Evolutionary conservation across 1,284 basidiomycete genomes (phyloP).

Genomic region (Coniferiporia weirii): DNA sequence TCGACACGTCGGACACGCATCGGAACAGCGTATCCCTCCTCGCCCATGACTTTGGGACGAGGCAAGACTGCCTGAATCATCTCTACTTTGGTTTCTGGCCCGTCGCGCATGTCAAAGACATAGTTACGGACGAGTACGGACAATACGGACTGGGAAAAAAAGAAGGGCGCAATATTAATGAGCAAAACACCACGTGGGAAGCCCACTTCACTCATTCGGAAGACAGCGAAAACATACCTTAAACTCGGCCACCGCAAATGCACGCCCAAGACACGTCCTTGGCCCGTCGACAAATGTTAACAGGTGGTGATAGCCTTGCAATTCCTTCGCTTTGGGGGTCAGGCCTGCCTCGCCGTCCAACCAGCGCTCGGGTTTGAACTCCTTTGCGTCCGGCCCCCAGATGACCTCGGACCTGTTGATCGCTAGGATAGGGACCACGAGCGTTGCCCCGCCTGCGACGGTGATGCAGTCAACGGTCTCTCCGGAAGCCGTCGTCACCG

Average conservation of each 20-base stretch:
- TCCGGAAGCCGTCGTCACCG: neutral
- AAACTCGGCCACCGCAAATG: neutral
- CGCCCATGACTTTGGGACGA: slow-evolving; percentile 1
- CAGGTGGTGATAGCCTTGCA: slow-evolving; percentile 1
- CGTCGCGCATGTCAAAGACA: slow-evolving; percentile 18
- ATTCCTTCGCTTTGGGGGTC: neutral
- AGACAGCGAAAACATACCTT: neutral
- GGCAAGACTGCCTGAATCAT: neutral
- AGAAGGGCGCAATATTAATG: too few relatives aligned
- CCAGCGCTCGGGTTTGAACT: slow-evolving; percentile 40
- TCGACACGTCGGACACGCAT: neutral
- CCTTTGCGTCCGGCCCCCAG: slow-evolving; percentile 40
- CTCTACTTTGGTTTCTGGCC: slow-evolving; percentile 19
- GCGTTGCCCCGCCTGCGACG: slow-evolving; percentile 25
- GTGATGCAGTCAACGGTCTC: neutral
- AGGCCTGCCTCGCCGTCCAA: slow-evolving; percentile 18
- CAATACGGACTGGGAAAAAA: slow-evolving; percentile 1
- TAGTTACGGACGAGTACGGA: slow-evolving; percentile 20
- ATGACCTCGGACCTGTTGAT: slow-evolving; percentile 45
- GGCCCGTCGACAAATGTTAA: slow-evolving; percentile 7
- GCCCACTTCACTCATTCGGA: too few relatives aligned
- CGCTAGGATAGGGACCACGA: slow-evolving; percentile 35
- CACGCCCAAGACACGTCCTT: slow-evolving; percentile 7
- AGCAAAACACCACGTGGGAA: neutral
- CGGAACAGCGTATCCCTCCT: slow-evolving; percentile 2